phyloP scores from a whole-genome alignment of 371 early-diverging fungal species.

The Mycotypha africana region DNA sequence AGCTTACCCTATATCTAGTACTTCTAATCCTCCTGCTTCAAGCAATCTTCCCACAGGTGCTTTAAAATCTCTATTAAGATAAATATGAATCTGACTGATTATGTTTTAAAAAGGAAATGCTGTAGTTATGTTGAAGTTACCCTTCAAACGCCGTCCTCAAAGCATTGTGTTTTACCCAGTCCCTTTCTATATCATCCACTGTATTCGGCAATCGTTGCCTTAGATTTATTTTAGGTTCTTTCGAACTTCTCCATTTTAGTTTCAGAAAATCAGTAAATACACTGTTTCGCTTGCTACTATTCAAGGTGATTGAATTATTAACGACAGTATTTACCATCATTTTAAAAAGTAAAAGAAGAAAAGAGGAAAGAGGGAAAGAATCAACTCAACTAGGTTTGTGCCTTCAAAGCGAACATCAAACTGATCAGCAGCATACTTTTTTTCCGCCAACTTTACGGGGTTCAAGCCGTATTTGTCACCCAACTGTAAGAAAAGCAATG shows the following conservation, averaged over 20 bases:
- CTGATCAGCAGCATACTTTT: too few relatives aligned
- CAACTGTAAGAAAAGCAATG: too few relatives aligned
- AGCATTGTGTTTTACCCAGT: constrained; percentile 38
- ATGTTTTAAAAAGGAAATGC: too few relatives aligned
- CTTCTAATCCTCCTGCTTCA: constrained; percentile 37
- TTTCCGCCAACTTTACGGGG: too few relatives aligned
- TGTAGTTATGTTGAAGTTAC: constrained; percentile 9
- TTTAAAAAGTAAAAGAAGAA: neutral
- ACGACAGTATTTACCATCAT: constrained; percentile 4
- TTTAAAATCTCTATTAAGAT: constrained; percentile 26
- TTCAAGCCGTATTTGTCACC: too few relatives aligned
- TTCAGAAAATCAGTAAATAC: constrained; percentile 15
- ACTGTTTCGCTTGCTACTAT: too few relatives aligned
- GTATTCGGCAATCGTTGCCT: constrained; percentile 14
- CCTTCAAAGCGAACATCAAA: too few relatives aligned
- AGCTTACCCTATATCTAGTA: constrained; percentile 39
- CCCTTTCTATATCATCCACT: constrained; percentile 33
- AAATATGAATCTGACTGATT: neutral
- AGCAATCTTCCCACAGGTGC: constrained; percentile 31
- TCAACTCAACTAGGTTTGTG: too few relatives aligned
- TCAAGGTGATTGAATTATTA: neutral
- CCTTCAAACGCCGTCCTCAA: constrained; percentile 36
- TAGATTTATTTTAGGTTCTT: constrained; percentile 14
- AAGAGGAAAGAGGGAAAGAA: too few relatives aligned
- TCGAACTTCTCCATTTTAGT: constrained; percentile 20